Evolutionary conservation across 2,329 filamentous ascomycete species (phyloP).

Genomic region (Ascochyta clinopodiicola): DNA sequence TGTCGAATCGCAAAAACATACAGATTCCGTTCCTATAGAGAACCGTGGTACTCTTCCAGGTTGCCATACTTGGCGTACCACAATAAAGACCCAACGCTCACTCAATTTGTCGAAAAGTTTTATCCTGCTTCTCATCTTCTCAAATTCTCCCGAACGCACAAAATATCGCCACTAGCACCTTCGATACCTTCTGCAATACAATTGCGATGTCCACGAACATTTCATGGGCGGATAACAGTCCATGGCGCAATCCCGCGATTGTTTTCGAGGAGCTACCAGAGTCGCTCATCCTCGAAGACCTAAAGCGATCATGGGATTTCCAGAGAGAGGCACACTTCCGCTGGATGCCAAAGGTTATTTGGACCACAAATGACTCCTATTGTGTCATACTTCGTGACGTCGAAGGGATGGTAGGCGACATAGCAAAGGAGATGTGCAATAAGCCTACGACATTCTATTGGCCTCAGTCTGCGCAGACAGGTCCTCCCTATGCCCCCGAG

Average conservation of each 20-base stretch:
- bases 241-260: conserved; percentile 14
- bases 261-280: conserved; percentile 11
- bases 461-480: conserved; percentile 19
- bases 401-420: conserved; percentile 14
- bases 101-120: conserved; percentile 1
- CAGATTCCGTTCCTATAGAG: too few relatives aligned
- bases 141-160: conserved; percentile 12
- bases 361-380: conserved; percentile 7
- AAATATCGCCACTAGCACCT: neutral
- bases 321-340: conserved; percentile 20
- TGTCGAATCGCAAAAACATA: too few relatives aligned
- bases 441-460: conserved; percentile 22
- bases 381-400: conserved; percentile 12
- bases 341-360: conserved; percentile 15
- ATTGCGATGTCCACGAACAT: conserved; percentile 8
- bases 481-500: conserved; percentile 5
- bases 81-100: conserved; percentile 8
- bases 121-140: conserved; percentile 9
- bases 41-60: conserved; percentile 10
- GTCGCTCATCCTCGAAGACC: conserved; percentile 17
- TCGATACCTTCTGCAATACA: conserved; percentile 5
- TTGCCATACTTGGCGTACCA: conserved; percentile 11
- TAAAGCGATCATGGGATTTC: conserved; percentile 20
- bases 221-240: conserved; percentile 9
- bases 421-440: conserved; percentile 20